phyloP scores from a whole-genome alignment of 257 asterid species.

The Buddleja alternifolia region DNA sequence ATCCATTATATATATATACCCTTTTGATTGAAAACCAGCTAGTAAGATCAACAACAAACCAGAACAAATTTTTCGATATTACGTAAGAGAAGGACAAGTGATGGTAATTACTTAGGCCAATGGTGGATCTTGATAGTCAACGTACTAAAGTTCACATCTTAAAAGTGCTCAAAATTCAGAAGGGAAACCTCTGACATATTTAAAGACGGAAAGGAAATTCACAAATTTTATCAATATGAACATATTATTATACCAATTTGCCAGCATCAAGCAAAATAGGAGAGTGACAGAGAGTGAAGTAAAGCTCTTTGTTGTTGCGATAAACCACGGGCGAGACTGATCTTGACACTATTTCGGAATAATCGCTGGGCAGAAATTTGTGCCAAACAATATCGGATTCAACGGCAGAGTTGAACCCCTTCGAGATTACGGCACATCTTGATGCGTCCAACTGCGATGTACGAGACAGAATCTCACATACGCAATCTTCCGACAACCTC shows the following conservation, averaged over 20 bases:
- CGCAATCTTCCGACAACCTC: constrained; percentile 26
- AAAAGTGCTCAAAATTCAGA: too few relatives aligned
- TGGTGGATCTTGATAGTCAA: too few relatives aligned
- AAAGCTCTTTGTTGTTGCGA: constrained; percentile 41
- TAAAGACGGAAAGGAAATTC: too few relatives aligned
- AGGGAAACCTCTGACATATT: too few relatives aligned
- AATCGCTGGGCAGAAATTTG: constrained; percentile 45
- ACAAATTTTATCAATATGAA: too few relatives aligned
- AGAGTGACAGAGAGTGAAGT: constrained; percentile 36
- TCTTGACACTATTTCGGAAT: constrained; percentile 30
- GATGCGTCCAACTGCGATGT: constrained; percentile 35
- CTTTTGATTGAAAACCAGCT: too few relatives aligned
- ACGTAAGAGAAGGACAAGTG: too few relatives aligned
- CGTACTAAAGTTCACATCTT: too few relatives aligned
- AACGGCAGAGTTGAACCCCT: constrained; percentile 28
- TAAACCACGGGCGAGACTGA: constrained; percentile 31
- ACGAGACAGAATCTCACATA: constrained; percentile 33
- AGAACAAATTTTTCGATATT: too few relatives aligned
- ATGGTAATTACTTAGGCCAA: too few relatives aligned
- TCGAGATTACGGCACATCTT: constrained; percentile 27
- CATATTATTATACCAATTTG: constrained; percentile 41
- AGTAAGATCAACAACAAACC: too few relatives aligned
- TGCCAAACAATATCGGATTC: constrained; percentile 37
- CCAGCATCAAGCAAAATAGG: constrained; percentile 44
- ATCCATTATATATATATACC: too few relatives aligned